Evolutionary conservation across 169 alveolate species (phyloP), one percentile per base, ranked within the genome.

Genomic region (Neospora caninum): DNA sequence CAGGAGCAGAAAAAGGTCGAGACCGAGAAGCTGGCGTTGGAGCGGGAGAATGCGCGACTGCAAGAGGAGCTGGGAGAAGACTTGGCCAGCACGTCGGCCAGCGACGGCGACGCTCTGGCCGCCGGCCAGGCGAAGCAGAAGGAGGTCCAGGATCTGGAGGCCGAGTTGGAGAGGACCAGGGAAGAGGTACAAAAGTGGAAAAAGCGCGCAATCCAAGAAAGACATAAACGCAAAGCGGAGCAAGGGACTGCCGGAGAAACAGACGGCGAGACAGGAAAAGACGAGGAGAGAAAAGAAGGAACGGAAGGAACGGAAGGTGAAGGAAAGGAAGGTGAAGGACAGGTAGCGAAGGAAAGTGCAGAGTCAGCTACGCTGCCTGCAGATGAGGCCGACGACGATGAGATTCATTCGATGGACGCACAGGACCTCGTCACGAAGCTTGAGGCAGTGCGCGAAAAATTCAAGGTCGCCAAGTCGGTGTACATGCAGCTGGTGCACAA

Each of bases 401-500:
- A 41, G n/a, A 6, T 36, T 1, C 39, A 16, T 10, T 13, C 22
- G 45, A 2, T 78, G 45, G 45, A 10, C 27, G n/a, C 9, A 16
- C 67, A 82, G 89, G 89, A 82, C 36, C 64, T 82, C 43, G 34
- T 82, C n/a, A 20, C 4, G 67, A 39, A 25, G 36, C 69, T 82
- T 34, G 89, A 82, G 13, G 22, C 69, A 0, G 10, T 16, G 29
- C 10, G 31, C 31, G 34, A 38, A 18, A 29, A 27, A 41, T 41
- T 82, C 69, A 31, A 36, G 36, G 39, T 0, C 6, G 89, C 89
- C 69, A 41, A 27, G 89, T 16, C 58, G 38, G 41, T 42, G 41
- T 82, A 82, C 89, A 41, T 42, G 64, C 67, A 13, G 31, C 89
- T 82, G 36, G 89, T 82, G 27, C 67, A 82, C 16, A 38, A 42